Percentiles rank a stretch among this genome's conserved stretches.
phyloP scores from a whole-genome alignment of 352 stramenopile genomes.

The Globisporangium ultimum region DNA sequence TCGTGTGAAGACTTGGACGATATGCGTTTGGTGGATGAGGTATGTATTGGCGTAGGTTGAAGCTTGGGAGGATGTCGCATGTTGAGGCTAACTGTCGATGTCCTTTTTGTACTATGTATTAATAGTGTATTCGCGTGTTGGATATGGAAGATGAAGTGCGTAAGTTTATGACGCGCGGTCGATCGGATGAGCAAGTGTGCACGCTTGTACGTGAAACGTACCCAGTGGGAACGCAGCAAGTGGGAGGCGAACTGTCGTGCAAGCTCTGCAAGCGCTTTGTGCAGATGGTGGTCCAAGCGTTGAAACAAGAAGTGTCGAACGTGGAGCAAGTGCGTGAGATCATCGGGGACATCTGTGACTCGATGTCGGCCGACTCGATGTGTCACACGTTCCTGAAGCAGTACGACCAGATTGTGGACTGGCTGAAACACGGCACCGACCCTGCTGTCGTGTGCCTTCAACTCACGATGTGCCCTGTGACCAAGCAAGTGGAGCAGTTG shows the following conservation, averaged over 20 bases:
- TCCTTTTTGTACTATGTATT: background rate
- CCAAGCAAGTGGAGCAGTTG: constrained; percentile 2
- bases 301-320: constrained; percentile 51
- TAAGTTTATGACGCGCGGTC: constrained; percentile 35
- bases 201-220: constrained; percentile 19
- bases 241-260: constrained; percentile 45
- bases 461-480: constrained; percentile 52
- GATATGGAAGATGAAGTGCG: constrained; percentile 39
- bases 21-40: constrained; percentile 24
- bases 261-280: constrained; percentile 78
- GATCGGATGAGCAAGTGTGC: constrained; percentile 49
- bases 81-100: constrained; percentile 6
- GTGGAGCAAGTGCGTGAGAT: constrained; percentile 69
- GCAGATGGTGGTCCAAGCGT: constrained; percentile 61
- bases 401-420: constrained; percentile 75
- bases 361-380: constrained; percentile 66
- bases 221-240: constrained; percentile 18
- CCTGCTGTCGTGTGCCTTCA: constrained; percentile 53
- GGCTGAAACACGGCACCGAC: constrained; percentile 68
- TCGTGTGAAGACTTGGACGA: constrained; percentile 48
- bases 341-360: constrained; percentile 73
- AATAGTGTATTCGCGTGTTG: constrained; percentile 40
- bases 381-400: constrained; percentile 77
- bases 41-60: constrained; percentile 14
- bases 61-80: constrained; percentile 4